phyloP scores from a whole-genome alignment of 2,329 filamentous ascomycete genomes.

The Penicillium hordei region DNA sequence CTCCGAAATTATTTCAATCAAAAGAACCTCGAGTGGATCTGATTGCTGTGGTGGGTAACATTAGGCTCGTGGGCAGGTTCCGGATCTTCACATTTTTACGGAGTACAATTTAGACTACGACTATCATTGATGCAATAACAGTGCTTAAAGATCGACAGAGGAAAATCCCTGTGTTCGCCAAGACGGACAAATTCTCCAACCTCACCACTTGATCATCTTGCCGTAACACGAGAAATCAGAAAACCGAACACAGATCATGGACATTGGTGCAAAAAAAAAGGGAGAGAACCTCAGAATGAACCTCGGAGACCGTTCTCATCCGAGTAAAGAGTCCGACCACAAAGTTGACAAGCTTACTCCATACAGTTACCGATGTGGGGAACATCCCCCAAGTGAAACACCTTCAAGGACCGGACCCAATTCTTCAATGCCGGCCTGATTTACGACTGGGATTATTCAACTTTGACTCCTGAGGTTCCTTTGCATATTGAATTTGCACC shows the following conservation, averaged over 20 bases:
- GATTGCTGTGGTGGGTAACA: neutral
- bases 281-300: neutral
- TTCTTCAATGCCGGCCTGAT: constrained; percentile 1
- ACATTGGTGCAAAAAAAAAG: neutral
- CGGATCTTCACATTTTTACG: neutral
- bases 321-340: constrained; percentile 7
- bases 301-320: constrained; percentile 8
- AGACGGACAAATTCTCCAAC: constrained; percentile 18
- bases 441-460: constrained; percentile 1
- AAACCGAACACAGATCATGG: neutral
- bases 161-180: constrained; percentile 6
- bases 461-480: constrained; percentile 2
- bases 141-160: constrained; percentile 4
- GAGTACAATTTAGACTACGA: constrained; percentile 3
- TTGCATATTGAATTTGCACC: neutral
- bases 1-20: neutral
- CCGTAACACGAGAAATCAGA: neutral
- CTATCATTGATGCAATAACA: constrained; percentile 18
- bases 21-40: neutral
- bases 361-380: constrained; percentile 16
- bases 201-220: neutral
- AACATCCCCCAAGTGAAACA: constrained; percentile 21
- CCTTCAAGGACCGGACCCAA: constrained; percentile 15
- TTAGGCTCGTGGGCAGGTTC: neutral
- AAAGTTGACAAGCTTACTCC: constrained; percentile 5